These are phyloP conservation scores for Hemerocallis citrina DNA, from an alignment of 106 monocot genomes.

Conservation along the genomic window DNA sequence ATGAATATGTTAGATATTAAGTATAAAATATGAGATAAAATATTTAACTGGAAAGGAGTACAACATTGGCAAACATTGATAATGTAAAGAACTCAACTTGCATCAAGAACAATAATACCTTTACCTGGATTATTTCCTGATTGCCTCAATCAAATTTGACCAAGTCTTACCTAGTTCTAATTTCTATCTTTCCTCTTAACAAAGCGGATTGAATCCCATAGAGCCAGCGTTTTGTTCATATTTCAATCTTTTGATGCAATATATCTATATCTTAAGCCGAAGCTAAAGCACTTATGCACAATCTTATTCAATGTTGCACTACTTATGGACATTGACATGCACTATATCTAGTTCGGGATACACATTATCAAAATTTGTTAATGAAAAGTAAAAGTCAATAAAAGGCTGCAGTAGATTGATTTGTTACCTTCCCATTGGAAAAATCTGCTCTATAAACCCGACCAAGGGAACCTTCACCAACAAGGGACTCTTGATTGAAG, in stretches of 20 bases:
- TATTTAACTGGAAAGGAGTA: not conserved
- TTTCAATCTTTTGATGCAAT: no score
- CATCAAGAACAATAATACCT: not conserved
- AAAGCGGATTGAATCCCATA: no score
- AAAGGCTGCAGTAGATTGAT: not conserved
- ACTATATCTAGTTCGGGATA: no score
- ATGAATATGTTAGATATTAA: not conserved
- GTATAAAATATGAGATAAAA: not conserved
- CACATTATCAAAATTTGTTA: not conserved
- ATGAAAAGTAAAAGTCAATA: not conserved
- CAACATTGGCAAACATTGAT: not conserved
- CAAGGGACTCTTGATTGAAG: conserved; percentile 67
- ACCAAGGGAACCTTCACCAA: conserved; percentile 91
- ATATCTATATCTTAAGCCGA: no score
- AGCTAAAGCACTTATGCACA: no score
- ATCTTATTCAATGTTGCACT: not conserved
- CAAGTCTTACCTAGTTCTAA: no score
- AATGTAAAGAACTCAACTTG: not conserved
- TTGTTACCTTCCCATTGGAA: conserved; percentile 69
- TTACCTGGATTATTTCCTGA: no score
- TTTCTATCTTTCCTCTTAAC: not conserved
- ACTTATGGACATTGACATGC: not conserved
- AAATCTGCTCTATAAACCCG: conserved; percentile 86
- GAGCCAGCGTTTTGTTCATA: no score
- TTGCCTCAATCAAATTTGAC: no score